Evolutionary conservation across 1,284 basidiomycete species (phyloP).

Genomic region (Leccinum cinnamomeum): DNA sequence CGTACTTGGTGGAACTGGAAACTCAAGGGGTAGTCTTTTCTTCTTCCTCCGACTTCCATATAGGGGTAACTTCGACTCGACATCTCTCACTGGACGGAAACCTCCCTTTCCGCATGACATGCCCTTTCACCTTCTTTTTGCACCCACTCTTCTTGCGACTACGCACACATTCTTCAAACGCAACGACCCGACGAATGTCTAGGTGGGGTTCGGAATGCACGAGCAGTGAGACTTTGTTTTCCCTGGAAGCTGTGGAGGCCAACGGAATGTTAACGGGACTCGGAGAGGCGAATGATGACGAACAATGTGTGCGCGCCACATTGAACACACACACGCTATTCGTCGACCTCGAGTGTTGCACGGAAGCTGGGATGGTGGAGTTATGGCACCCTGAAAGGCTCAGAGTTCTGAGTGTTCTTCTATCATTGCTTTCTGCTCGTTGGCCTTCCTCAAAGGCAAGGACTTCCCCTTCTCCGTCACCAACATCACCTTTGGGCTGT

Average conservation of each 20-base stretch:
- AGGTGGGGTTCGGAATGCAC: too few species aligned
- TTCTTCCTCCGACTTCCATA: constrained; percentile 32
- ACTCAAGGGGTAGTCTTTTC: constrained; percentile 42
- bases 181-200: too few species aligned
- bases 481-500: constrained; percentile 52
- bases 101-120: constrained; percentile 40
- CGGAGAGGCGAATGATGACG: too few species aligned
- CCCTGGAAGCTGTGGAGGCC: too few species aligned
- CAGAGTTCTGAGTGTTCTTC: constrained; percentile 47
- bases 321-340: constrained; percentile 53
- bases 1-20: too few species aligned
- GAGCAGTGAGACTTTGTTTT: too few species aligned
- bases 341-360: constrained; percentile 49
- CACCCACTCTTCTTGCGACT: too few species aligned
- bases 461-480: constrained; percentile 33
- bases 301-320: constrained; percentile 17
- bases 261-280: too few species aligned
- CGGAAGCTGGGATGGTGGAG: constrained; percentile 68
- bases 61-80: too few species aligned
- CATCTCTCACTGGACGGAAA: constrained; percentile 19
- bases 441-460: constrained; percentile 27
- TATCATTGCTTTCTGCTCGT: constrained; percentile 25
- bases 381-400: constrained; percentile 72
- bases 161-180: too few species aligned
- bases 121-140: constrained; percentile 36